These are phyloP conservation scores for Postia placenta DNA, from an alignment of 768 basidiomycete species.

Conservation along the genomic window DNA sequence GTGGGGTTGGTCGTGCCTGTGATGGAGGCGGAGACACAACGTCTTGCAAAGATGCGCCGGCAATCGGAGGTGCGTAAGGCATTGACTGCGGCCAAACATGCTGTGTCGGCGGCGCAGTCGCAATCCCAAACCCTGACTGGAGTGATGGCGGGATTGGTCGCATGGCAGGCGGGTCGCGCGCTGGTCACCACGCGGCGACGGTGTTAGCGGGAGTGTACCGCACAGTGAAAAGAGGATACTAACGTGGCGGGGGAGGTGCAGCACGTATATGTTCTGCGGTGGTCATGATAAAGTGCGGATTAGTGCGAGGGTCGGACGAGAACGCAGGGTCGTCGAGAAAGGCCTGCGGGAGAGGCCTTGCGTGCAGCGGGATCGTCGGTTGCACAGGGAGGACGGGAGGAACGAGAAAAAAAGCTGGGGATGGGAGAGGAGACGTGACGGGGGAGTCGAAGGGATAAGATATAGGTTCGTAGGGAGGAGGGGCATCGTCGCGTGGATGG, in stretches of 20 bases:
- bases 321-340: slow-evolving; percentile 28
- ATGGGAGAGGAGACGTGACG: slow-evolving; percentile 1
- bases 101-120: background rate
- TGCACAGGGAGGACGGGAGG: slow-evolving; percentile 4
- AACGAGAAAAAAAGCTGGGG: slow-evolving; percentile 2
- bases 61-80: slow-evolving; percentile 3
- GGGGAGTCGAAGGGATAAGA: slow-evolving; percentile 6
- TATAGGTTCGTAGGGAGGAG: slow-evolving; percentile 5
- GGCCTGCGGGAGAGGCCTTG: slow-evolving; percentile 7
- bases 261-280: slow-evolving; percentile 18
- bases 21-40: slow-evolving; percentile 5
- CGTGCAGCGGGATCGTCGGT: slow-evolving; percentile 6
- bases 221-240: slow-evolving; percentile 5
- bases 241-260: slow-evolving; percentile 10
- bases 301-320: slow-evolving; percentile 25
- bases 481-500: background rate
- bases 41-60: background rate
- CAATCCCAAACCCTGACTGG: background rate
- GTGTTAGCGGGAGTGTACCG: background rate
- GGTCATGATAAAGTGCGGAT: slow-evolving; percentile 26
- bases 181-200: background rate
- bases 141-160: background rate
- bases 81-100: slow-evolving; percentile 9
- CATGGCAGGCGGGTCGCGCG: background rate
- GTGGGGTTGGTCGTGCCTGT: slow-evolving; percentile 10